Base-by-base conservation (phyloP, 2,329 filamentous ascomycete species). In the Fusarium armeniacum region DNA sequence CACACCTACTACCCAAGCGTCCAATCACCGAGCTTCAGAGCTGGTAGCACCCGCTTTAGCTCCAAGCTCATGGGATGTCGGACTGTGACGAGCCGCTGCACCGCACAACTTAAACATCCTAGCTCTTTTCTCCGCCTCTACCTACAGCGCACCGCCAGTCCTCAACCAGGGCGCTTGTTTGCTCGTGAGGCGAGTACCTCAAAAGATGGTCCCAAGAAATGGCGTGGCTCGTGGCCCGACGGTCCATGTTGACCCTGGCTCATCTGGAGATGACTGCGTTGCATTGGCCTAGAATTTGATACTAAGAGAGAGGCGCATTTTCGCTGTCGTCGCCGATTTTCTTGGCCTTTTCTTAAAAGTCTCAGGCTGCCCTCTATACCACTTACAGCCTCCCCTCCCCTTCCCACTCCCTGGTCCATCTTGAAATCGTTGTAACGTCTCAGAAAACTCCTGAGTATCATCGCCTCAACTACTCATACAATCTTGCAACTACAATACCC, bases 331-430 rank as follows among this genome's bases (percentile, higher is more conserved):
- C 24, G 49, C 41, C 49, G 53, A 50, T 64, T 70, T 56, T 58
- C 57, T 70, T 70, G 67, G 67, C 67, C 45, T 55, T 70, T 59
- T 70, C 62, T 70, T 70, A 70, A 70, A 70, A 67, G 58, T 70
- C 67, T 53, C 57, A 57, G 61, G 43, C 52, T 58, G 50, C 65
- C 65, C 66, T 65, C 60, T 47, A 58, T 60, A 40, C 56, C 40
- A 50, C 66, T 67, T 54, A 54, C 64, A 69, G 66, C 53, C 56
- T 58, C 35, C 61, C 62, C 61, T 62, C 53, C 49, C 22, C 53
- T 46, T 38, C 43, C 33, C 33, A 51, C 38, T 63, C 58, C 67
- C 67, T 24, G 67, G 67, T 60, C 62, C 58, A 46, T 56, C 47
- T 68, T 60, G 62, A 70, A 69, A 65, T 61, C 67, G 46, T 63